Evolutionary conservation across 495 filamentous ascomycete species (phyloP).

Genomic region (Copromyces sp.): DNA sequence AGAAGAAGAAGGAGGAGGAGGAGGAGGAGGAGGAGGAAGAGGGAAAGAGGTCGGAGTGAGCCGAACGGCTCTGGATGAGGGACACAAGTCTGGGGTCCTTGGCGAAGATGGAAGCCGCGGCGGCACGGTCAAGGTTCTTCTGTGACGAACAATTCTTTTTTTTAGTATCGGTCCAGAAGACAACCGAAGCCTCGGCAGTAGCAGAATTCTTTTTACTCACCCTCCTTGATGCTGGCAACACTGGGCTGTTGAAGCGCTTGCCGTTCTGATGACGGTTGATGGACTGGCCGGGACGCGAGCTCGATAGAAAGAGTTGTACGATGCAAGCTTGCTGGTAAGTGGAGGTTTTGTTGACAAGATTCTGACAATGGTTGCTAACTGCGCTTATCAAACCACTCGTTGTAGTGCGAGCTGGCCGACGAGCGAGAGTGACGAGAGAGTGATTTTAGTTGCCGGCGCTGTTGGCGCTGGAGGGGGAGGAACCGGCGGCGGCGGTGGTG

Average conservation of each 20-base stretch:
- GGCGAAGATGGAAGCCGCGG: constrained; percentile 85
- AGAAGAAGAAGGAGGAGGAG: no score
- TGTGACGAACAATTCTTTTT: constrained; percentile 26
- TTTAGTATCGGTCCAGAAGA: constrained; percentile 3
- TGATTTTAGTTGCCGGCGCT: neutral
- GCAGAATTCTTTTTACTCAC: constrained; percentile 41
- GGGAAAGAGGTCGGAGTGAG: constrained; percentile 38
- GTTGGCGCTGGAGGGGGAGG: neutral
- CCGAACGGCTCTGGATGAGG: constrained; percentile 96
- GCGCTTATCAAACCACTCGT: constrained; percentile 31
- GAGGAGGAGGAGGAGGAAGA: no score
- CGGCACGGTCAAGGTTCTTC: constrained; percentile 78
- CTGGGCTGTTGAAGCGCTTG: constrained; percentile 56
- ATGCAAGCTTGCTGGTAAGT: constrained; percentile 14
- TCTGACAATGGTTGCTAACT: neutral
- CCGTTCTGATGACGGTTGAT: constrained; percentile 3
- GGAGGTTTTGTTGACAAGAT: neutral
- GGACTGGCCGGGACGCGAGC: constrained; percentile 15
- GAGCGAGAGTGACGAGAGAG: constrained; percentile 25
- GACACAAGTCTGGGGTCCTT: constrained; percentile 85
- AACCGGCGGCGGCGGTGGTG: neutral
- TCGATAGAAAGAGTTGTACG: constrained; percentile 42
- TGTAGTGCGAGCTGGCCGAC: constrained; percentile 32
- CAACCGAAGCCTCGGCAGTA: constrained; percentile 16
- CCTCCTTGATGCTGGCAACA: constrained; percentile 94